Base-by-base conservation (phyloP, 2,329 filamentous ascomycete species). In the Gremmenia infestans region DNA sequence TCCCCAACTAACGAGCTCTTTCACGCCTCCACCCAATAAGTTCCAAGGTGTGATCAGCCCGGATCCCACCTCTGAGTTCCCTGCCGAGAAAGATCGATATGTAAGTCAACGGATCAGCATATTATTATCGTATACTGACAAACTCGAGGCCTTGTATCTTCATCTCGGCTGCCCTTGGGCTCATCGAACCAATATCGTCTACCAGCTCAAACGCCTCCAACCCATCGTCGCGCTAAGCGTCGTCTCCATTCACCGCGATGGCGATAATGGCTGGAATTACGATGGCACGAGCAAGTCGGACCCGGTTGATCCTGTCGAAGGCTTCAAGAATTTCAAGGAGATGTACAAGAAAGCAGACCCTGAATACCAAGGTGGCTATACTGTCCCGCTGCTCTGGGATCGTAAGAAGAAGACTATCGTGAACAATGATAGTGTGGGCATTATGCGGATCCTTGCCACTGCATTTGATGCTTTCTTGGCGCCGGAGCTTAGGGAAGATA, bases 131-230 rank as follows among this genome's bases (percentile, higher is more conserved):
- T 39, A 11, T 37, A 15, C 35, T 37, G 35, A 37, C 35, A 9
- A 37, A 43, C 40, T 14, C 25, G 8, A 46, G 43, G 43, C 43
- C 23, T 19, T 46, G 9, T 53, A 53, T n/a, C 17, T 52, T 22
- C 23, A 53, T 19, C 53, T 47, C 22, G 54, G 28, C 15, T 52
- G 76, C 63, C 92, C 89, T 0, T 97, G 91, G 48, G 58, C 92
- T 12, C 89, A 90, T 68, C 85, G 93, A 43, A 87, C 90, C 0
- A 78, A 97, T 63, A 95, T 97, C 64, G 87, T 88, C 3, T 81
- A 91, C 57, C 87, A 90, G 71, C 80, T 97, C 67, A 97, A 97
- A 77, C 92, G 92, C 0, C 79, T 97, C 0, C 88, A 96, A 65
- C 86, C 94, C 57, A 79, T 92, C 62, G 80, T 92, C 52, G 76